Evolutionary conservation across 345 rosid genomes (phyloP).

Genomic region (Gossypium arboreum): DNA sequence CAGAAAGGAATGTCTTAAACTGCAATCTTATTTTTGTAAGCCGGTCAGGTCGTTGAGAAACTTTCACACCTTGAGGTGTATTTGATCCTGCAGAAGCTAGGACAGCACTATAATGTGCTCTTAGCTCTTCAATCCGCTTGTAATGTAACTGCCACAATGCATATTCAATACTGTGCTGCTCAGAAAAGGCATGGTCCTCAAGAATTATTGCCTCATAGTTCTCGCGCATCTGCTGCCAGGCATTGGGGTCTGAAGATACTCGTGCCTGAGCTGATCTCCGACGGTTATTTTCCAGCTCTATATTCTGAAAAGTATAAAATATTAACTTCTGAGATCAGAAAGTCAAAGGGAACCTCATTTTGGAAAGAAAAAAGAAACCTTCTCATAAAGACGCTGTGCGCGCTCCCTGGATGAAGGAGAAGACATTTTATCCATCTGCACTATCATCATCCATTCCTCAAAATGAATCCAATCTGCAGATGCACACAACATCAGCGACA

Average conservation of each 20-base stretch:
- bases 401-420: slow-evolving; percentile 74
- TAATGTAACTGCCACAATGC: slow-evolving; percentile 91
- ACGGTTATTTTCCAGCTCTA: slow-evolving; percentile 72
- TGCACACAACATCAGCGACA: slow-evolving; percentile 12
- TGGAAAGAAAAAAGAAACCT: slow-evolving; percentile 35
- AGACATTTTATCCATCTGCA: slow-evolving; percentile 81
- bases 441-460: slow-evolving; percentile 60
- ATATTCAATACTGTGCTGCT: slow-evolving; percentile 76
- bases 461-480: slow-evolving; percentile 32
- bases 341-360: not conserved
- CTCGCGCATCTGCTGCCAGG: slow-evolving; percentile 96
- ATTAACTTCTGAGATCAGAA: not conserved
- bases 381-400: slow-evolving; percentile 65
- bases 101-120: slow-evolving; percentile 60
- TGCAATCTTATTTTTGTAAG: slow-evolving; percentile 62
- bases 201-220: slow-evolving; percentile 91
- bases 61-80: slow-evolving; percentile 50
- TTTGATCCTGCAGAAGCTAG: slow-evolving; percentile 42
- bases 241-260: slow-evolving; percentile 68
- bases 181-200: slow-evolving; percentile 86
- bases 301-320: slow-evolving; percentile 40
- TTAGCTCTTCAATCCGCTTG: slow-evolving; percentile 74
- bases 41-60: slow-evolving; percentile 53
- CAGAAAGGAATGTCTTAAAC: slow-evolving; percentile 87
- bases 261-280: slow-evolving; percentile 73